Evolutionary conservation across 768 basidiomycete species (phyloP).

Genomic region (Nidula microcarpa): DNA sequence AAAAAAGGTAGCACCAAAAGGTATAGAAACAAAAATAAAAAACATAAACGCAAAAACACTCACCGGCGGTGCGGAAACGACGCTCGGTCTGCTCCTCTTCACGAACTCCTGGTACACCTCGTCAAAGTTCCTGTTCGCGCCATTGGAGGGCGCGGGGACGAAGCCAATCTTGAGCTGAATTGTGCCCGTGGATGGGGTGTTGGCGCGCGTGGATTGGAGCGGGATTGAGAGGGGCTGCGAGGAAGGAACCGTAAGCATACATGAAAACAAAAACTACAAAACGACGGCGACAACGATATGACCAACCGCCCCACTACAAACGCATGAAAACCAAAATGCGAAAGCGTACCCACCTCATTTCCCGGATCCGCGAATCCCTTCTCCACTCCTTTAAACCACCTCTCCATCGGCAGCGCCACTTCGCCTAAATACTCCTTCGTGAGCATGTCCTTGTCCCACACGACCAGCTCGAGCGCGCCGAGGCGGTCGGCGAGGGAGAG

Average conservation of each 20-base stretch:
- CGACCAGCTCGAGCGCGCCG: constrained; percentile 76
- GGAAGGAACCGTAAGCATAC: constrained; percentile 3
- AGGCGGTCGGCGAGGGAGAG: constrained; percentile 69
- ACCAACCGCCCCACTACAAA: not conserved
- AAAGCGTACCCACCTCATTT: constrained; percentile 57
- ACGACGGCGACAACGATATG: not conserved
- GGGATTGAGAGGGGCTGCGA: constrained; percentile 30
- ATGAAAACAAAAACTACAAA: not conserved
- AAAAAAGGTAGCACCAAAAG: constrained; percentile 1
- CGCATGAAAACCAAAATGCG: not conserved
- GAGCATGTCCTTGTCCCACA: constrained; percentile 93
- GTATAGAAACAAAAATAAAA: constrained; percentile 2
- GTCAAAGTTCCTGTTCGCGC: constrained; percentile 46
- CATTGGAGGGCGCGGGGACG: constrained; percentile 38
- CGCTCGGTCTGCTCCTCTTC: constrained; percentile 58
- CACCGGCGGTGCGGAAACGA: constrained; percentile 79
- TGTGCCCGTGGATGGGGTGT: constrained; percentile 34
- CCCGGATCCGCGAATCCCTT: constrained; percentile 56
- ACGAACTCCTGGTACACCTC: constrained; percentile 62
- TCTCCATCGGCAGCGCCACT: constrained; percentile 67
- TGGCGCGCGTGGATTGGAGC: constrained; percentile 38
- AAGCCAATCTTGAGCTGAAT: constrained; percentile 48
- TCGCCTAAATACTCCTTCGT: constrained; percentile 92
- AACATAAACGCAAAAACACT: constrained; percentile 19
- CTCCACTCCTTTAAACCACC: constrained; percentile 65